These are phyloP conservation scores for Eragrostis tef DNA, from an alignment of 202 grass and related monocot species.

Conservation along the genomic window DNA sequence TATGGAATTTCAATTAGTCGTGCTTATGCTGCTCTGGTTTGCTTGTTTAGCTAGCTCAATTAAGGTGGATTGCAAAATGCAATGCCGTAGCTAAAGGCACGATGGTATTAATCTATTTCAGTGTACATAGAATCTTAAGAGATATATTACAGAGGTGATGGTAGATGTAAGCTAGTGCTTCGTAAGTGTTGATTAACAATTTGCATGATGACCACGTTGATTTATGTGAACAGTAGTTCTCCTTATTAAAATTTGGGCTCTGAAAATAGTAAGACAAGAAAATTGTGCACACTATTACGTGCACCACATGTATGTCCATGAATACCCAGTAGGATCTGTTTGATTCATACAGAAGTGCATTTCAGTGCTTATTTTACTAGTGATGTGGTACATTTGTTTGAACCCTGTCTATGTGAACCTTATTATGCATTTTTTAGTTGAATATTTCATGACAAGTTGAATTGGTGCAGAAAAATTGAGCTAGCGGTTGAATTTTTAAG, in stretches of 20 bases:
- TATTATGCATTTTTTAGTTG: neutral
- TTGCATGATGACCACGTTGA: neutral
- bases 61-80: conserved; percentile 15
- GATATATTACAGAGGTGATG: neutral
- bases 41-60: conserved; percentile 10
- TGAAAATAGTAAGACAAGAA: neutral
- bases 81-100: neutral
- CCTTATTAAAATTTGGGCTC: neutral
- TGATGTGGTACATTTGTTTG: neutral
- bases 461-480: conserved; percentile 86
- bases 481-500: conserved; percentile 64
- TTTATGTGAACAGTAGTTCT: neutral
- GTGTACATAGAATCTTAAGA: neutral
- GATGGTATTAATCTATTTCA: conserved; percentile 4
- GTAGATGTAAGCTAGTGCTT: conserved; percentile 1
- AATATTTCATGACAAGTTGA: neutral
- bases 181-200: neutral
- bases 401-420: neutral
- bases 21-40: conserved; percentile 34
- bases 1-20: conserved; percentile 11
- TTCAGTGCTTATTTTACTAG: conserved; percentile 1
- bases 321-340: too few species aligned
- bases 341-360: neutral
- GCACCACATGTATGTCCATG: too few species aligned
- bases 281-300: neutral